Conservation (phyloP, 345 rosid genomes). For the Raphanus raphanistrum region DNA sequence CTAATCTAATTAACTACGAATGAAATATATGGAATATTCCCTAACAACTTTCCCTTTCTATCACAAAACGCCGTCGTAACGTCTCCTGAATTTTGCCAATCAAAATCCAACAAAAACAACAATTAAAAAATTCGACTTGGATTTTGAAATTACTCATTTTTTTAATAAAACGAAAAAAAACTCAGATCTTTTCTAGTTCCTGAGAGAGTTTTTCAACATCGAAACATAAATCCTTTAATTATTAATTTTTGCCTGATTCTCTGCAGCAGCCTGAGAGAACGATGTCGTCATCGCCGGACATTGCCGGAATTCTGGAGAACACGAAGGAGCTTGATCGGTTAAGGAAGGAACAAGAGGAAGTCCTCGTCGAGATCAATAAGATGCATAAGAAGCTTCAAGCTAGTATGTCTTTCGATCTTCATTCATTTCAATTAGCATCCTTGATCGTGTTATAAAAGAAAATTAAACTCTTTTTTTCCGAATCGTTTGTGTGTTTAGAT, state of each 20-base stretch:
- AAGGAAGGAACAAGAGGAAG: slow-evolving; percentile 71
- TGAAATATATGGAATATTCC: not conserved
- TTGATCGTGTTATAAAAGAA: not conserved
- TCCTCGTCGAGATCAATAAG: slow-evolving; percentile 81
- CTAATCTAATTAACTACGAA: slow-evolving; percentile 4
- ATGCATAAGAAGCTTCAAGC: slow-evolving; percentile 88
- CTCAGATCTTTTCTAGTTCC: slow-evolving; percentile 23
- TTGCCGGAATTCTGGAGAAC: slow-evolving; percentile 64
- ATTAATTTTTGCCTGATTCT: not conserved
- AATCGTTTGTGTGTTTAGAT: slow-evolving; percentile 13
- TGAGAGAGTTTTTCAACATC: slow-evolving; percentile 20
- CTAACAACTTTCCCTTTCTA: not conserved
- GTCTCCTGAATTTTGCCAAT: not conserved
- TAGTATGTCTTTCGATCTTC: slow-evolving; percentile 45
- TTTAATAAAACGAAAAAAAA: not conserved
- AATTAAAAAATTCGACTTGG: slow-evolving; percentile 19
- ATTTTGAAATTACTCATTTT: slow-evolving; percentile 2
- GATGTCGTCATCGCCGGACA: slow-evolving; percentile 68
- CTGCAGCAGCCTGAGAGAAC: not conserved
- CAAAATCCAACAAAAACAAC: not conserved
- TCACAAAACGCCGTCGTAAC: not conserved
- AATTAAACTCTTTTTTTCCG: not conserved
- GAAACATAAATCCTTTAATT: not conserved
- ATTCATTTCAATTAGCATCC: slow-evolving; percentile 9
- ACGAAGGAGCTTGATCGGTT: slow-evolving; percentile 86